Percentiles rank a stretch among this genome's conserved stretches.
Evolutionary conservation across 2,329 filamentous ascomycete genomes (phyloP).

Genomic region (Colletotrichum cordylinicola): DNA sequence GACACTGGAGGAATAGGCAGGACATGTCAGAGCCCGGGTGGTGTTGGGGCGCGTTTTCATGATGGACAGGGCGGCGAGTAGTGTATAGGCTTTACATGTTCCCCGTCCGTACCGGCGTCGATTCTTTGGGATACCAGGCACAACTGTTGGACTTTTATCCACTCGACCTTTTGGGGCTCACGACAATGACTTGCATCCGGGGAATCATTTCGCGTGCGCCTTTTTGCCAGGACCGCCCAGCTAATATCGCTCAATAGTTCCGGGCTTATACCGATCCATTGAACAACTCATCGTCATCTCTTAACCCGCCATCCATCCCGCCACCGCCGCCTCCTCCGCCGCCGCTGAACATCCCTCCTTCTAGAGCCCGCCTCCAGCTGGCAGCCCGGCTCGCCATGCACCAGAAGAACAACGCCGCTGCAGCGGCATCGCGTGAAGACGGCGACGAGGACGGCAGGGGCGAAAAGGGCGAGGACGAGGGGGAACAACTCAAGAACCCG

Average conservation of each 20-base stretch:
- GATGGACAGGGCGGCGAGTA: constrained; percentile 11
- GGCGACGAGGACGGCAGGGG: constrained; percentile 43
- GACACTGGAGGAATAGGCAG: background rate
- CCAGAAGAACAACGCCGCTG: constrained; percentile 64
- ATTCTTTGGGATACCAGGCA: constrained; percentile 20
- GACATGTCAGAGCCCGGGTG: background rate
- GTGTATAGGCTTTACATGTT: constrained; percentile 16
- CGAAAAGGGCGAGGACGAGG: constrained; percentile 26
- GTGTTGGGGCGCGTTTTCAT: constrained; percentile 4
- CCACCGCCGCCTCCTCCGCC: constrained; percentile 72
- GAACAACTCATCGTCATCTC: constrained; percentile 50
- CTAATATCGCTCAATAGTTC: constrained; percentile 49
- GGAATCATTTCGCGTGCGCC: background rate
- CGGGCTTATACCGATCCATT: constrained; percentile 63
- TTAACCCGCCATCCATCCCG: constrained; percentile 63
- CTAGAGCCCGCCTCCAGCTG: constrained; percentile 85
- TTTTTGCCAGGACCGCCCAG: background rate
- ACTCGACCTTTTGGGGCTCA: background rate
- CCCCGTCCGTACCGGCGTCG: constrained; percentile 14
- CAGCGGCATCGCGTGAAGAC: constrained; percentile 46
- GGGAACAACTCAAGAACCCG: constrained; percentile 49
- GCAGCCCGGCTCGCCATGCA: constrained; percentile 84
- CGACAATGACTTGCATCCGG: constrained; percentile 16
- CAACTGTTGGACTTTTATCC: constrained; percentile 18
- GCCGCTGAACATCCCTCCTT: constrained; percentile 85